These are phyloP conservation scores for Euphorbia lathyris DNA, from an alignment of 345 rosid genomes.

Conservation along the genomic window DNA sequence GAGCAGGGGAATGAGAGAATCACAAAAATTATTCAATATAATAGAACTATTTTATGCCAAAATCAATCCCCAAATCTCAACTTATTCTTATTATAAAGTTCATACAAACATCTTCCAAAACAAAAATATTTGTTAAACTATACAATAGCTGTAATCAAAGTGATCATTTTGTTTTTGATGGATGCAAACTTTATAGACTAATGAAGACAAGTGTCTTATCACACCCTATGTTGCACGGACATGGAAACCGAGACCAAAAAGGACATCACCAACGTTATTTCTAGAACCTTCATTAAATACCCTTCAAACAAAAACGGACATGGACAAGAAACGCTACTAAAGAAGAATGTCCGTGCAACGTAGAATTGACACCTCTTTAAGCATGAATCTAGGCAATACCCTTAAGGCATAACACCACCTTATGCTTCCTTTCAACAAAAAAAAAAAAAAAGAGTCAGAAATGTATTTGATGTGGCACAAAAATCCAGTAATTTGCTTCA, in stretches of 20 bases:
- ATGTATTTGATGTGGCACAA: constrained; percentile 1
- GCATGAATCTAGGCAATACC: background rate
- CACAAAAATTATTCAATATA: background rate
- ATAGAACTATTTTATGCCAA: background rate
- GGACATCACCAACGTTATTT: too few species aligned
- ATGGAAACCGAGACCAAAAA: too few species aligned
- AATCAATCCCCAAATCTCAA: background rate
- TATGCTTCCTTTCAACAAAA: too few species aligned
- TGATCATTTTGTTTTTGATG: background rate
- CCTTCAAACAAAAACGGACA: too few species aligned
- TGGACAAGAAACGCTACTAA: too few species aligned
- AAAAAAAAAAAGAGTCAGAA: background rate
- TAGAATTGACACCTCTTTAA: background rate
- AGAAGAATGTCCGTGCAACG: too few species aligned
- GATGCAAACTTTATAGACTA: background rate
- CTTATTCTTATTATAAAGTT: background rate
- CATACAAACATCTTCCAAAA: background rate
- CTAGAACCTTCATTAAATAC: too few species aligned
- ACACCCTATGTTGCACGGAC: too few species aligned
- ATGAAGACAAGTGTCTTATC: too few species aligned
- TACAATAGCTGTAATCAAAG: background rate
- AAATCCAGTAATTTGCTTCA: background rate
- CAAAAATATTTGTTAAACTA: background rate
- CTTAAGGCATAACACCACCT: background rate
- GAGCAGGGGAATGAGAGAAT: constrained; percentile 10